Percentiles rank a stretch among this genome's conserved stretches.
phyloP scores from a whole-genome alignment of 352 stramenopile genomes.

The Pythium angustatum region DNA sequence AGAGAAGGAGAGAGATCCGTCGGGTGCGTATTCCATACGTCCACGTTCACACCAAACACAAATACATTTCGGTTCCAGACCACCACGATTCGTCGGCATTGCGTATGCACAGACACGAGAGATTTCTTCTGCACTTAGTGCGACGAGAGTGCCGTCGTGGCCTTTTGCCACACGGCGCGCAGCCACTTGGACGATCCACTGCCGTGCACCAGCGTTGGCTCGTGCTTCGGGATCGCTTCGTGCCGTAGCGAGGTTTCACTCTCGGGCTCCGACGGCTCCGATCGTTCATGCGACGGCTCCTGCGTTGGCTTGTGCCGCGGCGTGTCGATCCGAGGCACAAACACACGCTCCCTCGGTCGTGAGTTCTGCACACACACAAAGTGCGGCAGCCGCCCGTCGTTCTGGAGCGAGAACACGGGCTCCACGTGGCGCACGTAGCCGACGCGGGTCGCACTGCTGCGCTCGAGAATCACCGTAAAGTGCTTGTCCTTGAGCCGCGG shows the following conservation, averaged over 20 bases:
- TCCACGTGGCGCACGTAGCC: not conserved
- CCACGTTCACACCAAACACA: not conserved
- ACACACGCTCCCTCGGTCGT: constrained; percentile 13
- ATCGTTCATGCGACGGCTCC: not conserved
- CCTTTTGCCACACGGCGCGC: constrained; percentile 13
- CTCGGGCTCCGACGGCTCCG: not conserved
- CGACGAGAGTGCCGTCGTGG: not conserved
- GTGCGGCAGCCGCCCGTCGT: constrained; percentile 22
- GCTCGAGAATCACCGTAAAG: constrained; percentile 7
- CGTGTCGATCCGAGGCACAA: constrained; percentile 12
- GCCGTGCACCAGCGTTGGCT: not conserved
- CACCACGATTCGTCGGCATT: too few species aligned
- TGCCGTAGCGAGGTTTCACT: not conserved
- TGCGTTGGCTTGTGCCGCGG: not conserved
- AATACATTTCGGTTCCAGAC: not conserved
- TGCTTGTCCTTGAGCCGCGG: constrained; percentile 24
- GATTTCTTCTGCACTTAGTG: too few species aligned
- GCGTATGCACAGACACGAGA: too few species aligned
- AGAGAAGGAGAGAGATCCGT: not conserved
- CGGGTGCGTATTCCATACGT: not conserved
- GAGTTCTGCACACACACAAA: constrained; percentile 21
- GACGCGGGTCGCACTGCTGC: constrained; percentile 9
- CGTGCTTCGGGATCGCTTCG: not conserved
- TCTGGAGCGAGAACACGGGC: constrained; percentile 23
- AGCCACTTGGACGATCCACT: constrained; percentile 12